These are phyloP conservation scores for Clitopilus passeckerianus DNA, from an alignment of 768 basidiomycete genomes.

Conservation along the genomic window DNA sequence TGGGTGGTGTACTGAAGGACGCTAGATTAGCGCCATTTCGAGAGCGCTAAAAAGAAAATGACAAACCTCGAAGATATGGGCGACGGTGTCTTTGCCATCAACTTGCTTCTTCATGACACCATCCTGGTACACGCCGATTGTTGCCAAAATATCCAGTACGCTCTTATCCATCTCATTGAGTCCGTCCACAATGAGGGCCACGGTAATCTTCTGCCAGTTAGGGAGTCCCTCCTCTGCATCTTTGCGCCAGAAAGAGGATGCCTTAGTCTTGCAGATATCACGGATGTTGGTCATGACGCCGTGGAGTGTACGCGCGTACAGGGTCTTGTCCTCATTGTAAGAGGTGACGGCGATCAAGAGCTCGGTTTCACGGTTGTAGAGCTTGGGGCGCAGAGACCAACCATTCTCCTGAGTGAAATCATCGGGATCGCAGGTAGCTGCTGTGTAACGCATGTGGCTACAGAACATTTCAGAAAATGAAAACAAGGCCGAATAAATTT, in stretches of 20 bases:
- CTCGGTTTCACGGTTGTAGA: conserved; percentile 88
- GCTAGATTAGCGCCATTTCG: not conserved
- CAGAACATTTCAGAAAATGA: not conserved
- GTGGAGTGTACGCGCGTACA: conserved; percentile 87
- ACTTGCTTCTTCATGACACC: conserved; percentile 93
- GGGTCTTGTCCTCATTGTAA: conserved; percentile 88
- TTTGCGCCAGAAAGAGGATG: conserved; percentile 86
- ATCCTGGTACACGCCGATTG: conserved; percentile 90
- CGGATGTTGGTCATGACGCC: conserved; percentile 97
- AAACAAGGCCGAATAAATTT: not conserved
- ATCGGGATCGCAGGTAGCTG: conserved; percentile 87
- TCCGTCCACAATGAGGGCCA: conserved; percentile 88
- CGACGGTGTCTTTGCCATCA: conserved; percentile 84
- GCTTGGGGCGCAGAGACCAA: conserved; percentile 80
- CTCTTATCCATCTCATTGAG: conserved; percentile 94
- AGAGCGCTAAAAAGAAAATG: conserved; percentile 1
- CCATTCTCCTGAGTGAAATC: conserved; percentile 78
- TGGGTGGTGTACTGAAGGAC: conserved; percentile 84
- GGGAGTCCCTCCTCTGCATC: conserved; percentile 80
- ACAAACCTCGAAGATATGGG: conserved; percentile 89
- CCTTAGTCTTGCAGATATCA: conserved; percentile 94
- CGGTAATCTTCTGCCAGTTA: conserved; percentile 88
- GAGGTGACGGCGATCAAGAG: conserved; percentile 91
- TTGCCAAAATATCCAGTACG: conserved; percentile 82
- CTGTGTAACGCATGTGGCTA: conserved; percentile 91